Evolutionary conservation across 495 filamentous ascomycete genomes (phyloP).

Genomic region (Neurospora cerealis): DNA sequence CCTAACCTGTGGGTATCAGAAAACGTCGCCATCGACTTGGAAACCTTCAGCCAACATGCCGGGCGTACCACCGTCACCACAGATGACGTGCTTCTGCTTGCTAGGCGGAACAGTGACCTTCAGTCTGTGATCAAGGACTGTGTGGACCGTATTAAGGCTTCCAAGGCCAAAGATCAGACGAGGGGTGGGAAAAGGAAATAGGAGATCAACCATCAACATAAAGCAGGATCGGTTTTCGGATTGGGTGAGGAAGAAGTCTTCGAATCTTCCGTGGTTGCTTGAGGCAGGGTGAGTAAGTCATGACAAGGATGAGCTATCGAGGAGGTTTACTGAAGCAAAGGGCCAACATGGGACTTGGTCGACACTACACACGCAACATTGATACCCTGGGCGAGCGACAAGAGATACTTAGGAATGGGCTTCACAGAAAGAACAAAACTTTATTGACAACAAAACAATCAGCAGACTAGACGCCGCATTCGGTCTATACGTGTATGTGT

Average conservation of each 20-base stretch:
- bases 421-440: background rate
- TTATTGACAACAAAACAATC: too few species aligned
- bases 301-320: too few species aligned
- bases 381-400: background rate
- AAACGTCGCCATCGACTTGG: conserved; percentile 63
- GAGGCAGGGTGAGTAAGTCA: background rate
- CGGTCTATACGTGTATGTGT: background rate
- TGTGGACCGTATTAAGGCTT: conserved; percentile 48
- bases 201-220: too few species aligned
- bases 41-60: conserved; percentile 82
- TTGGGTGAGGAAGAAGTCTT: too few species aligned
- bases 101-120: conserved; percentile 76
- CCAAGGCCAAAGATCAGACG: conserved; percentile 24
- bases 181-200: conserved; percentile 2
- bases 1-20: conserved; percentile 33
- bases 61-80: conserved; percentile 70
- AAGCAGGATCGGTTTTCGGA: too few species aligned
- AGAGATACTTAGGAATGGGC: background rate
- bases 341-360: background rate
- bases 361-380: background rate
- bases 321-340: too few species aligned
- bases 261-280: background rate
- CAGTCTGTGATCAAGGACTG: conserved; percentile 59
- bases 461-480: background rate
- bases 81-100: conserved; percentile 79